Evolutionary conservation across 345 rosid genomes (phyloP), one percentile per base, ranked within the genome.

Genomic region (Pistacia integerrima): DNA sequence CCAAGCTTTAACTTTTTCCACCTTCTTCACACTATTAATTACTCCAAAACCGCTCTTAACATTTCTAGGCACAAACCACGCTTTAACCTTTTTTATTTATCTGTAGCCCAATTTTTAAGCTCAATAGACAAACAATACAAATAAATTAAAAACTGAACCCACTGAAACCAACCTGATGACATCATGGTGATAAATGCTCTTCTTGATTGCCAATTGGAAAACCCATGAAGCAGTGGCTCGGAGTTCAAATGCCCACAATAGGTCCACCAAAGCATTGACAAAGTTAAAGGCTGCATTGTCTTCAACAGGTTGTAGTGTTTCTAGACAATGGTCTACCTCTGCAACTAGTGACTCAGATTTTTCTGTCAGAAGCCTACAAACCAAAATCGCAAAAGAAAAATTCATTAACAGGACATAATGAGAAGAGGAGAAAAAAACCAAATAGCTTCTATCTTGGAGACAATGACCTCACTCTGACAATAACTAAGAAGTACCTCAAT

Each of bases 181-280:
- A 79, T 89, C 84, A 69, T 77, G 90, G 65, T 76, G 85, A 84
- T 90, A 93, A 77, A 95, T 91, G 69, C 78, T 80, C 82, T 87
- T 89, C 86, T 92, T 92, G 77, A 93, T 76, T 74, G 97, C 98
- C 85, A 92, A 70, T 46, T 87, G 97, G 84, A 90, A 95, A 76
- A 93, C 88, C 97, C 96, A 92, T 52, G 94, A 91, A 41, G 99
- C 99, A 79, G 94, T 89, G 71, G 96, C 96, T 79, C 98, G 89
- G 74, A 82, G 92, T 72, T 91, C 98, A 86, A 93, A 95, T 59
- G 97, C 96, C 99, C 99, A 95, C 68, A 93, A 82, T 74, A 95
- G 84, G 87, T 95, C 92, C 81, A 80, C 90, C 80, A 95, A 83
- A 67, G 98, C 93, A 80, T 95, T 95, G 57, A 90, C 92, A 79